Base-by-base conservation (phyloP, 2,329 filamentous ascomycete species). In the Aspergillus tanneri region DNA sequence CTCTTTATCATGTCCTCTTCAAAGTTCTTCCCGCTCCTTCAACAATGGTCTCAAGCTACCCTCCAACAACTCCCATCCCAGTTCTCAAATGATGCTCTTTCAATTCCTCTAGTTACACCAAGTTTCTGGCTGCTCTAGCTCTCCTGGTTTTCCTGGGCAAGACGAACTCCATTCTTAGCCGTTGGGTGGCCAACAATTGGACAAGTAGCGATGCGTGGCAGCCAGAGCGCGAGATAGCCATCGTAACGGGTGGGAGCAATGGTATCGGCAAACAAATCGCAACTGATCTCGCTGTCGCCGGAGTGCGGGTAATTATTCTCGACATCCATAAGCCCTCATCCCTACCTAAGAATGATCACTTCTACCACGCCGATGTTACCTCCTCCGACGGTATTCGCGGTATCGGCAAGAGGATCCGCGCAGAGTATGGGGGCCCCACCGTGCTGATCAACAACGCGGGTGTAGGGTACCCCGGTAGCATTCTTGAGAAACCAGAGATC, bases 381-480 rank as follows among this genome's bases (percentile, higher is more conserved):
- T 64, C 59, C 23, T 58, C 64, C 0, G 53, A 54, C 10, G 61
- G 47, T 40, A 58, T 71, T 25, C 57, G 60, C n/a, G 47, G 56
- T 5, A 62, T 66, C 1, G 74, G 70, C 3, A 53, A 59, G n/a
- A 48, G 64, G 6, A 73, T 77, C 52, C 67, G 72, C 24, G 50
- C 50, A 1, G 56, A 67, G 7, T 64, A 72, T 21, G 73, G 74
- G 30, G 63, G 74, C n/a, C 73, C 74, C 1, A 73, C 70, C 4
- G 72, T 77, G 4, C 60, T 77, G 23, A 65, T 77, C 57, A 77
- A 77, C 63, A 78, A 78, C 37, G 76, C 75, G 11, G 75, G 75
- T 7, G 73, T 82, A 10, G 73, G 69, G 1, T 55, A 63, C n/a
- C 70, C 68, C 16, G 70, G 73, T 12, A 71, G 72, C 0, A 75